Evolutionary conservation across 1,139 yeast species (phyloP), one percentile per base, ranked within the genome.

Genomic region (Geotrichum histeridarum): DNA sequence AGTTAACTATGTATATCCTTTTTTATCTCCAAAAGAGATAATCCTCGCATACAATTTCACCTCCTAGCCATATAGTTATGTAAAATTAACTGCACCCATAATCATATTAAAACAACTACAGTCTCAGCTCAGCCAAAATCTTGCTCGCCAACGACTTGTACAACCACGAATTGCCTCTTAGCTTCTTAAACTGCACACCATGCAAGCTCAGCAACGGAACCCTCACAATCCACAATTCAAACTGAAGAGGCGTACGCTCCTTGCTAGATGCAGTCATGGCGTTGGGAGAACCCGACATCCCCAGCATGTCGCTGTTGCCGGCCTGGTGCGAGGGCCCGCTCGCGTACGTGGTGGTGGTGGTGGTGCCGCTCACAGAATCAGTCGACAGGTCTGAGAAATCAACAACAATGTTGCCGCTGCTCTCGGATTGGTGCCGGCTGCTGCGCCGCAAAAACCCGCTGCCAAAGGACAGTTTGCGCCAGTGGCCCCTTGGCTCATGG

Each of bases 151-250:
- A 76, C 14, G 90, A 84, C 73, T 91, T 91, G 72, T 90, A 91
- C 72, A 86, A 82, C 98, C 98, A 91, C 1, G 96, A 88, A 69
- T 91, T 90, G 64, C 99, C 99, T 57, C 87, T 78, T 43, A 90
- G 78, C 69, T 91, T 91, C 76, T 91, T 91, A 74, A 91, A 90
- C 70, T 91, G 97, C 52, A 91, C 91, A 69, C 98, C 99, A 61
- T 87, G 90, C 59, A 93, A 76, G n/a, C 95, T 90, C 56, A 91
- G 86, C 61, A 93, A 77, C 47, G 97, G 96, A 53, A 91, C 95
- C 69, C 89, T 90, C 49, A 91, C 98, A 61, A 91, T 84, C 69
- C 87, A 91, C 59, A 91, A 86, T 67, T 93, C 98, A 70, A 91
- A 91, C 64, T 86, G 84, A 65, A 91, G 77, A 30, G 95, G 94